These are phyloP conservation scores for Cryptosporidium xiaoi DNA, from an alignment of 169 alveolate genomes.

Conservation along the genomic window DNA sequence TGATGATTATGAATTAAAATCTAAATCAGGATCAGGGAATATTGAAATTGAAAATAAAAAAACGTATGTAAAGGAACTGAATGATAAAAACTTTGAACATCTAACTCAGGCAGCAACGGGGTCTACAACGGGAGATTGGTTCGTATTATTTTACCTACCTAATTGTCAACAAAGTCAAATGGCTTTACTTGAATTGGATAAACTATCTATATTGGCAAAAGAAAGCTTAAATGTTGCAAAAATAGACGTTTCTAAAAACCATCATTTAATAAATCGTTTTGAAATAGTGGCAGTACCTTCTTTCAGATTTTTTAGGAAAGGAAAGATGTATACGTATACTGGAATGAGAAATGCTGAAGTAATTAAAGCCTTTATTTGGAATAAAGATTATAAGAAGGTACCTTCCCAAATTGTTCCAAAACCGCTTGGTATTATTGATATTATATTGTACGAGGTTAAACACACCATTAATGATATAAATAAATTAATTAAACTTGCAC, in stretches of 20 bases:
- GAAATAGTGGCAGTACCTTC: slow-evolving; percentile 66
- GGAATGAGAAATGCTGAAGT: slow-evolving; percentile 69
- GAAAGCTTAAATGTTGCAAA: slow-evolving; percentile 59
- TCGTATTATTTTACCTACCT: slow-evolving; percentile 63
- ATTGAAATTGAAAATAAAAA: background rate
- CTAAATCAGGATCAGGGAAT: background rate
- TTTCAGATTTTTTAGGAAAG: slow-evolving; percentile 58
- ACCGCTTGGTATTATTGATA: slow-evolving; percentile 33
- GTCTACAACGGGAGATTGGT: slow-evolving; percentile 80
- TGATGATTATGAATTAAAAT: background rate
- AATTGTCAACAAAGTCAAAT: slow-evolving; percentile 56
- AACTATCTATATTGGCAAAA: slow-evolving; percentile 17
- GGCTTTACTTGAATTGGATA: slow-evolving; percentile 30
- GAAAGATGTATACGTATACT: slow-evolving; percentile 55
- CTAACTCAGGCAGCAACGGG: slow-evolving; percentile 79
- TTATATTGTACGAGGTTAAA: slow-evolving; percentile 31
- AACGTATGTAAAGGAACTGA: slow-evolving; percentile 72
- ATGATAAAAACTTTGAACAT: slow-evolving; percentile 76
- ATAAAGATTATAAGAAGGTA: slow-evolving; percentile 34
- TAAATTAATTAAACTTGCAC: slow-evolving; percentile 34
- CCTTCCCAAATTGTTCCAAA: slow-evolving; percentile 58
- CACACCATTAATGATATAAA: slow-evolving; percentile 47
- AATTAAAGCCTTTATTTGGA: slow-evolving; percentile 56
- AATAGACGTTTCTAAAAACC: slow-evolving; percentile 47
- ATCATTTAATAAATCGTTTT: slow-evolving; percentile 31